Percentiles rank a stretch among this genome's conserved stretches.
Evolutionary conservation across 2,329 filamentous ascomycete genomes (phyloP).

Genomic region (Thelonectria rubi): DNA sequence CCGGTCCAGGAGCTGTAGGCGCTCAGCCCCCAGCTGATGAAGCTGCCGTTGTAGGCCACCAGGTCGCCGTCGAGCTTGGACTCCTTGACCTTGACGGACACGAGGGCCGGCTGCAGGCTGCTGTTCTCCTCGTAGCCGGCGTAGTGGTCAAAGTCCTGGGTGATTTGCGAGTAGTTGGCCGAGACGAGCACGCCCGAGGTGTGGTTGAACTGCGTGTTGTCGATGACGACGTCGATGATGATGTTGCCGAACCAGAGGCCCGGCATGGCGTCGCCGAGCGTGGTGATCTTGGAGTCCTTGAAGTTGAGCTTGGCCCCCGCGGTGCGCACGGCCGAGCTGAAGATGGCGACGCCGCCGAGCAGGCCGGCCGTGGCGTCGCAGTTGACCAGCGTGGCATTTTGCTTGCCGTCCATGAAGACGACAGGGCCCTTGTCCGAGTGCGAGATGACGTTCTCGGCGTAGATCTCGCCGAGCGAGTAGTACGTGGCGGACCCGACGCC

Average conservation of each 20-base stretch:
- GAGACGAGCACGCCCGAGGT: slow-evolving; percentile 18
- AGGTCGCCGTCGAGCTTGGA: slow-evolving; percentile 11
- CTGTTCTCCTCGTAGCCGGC: slow-evolving; percentile 22
- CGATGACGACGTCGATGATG: slow-evolving; percentile 13
- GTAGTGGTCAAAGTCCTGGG: slow-evolving; percentile 21
- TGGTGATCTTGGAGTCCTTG: slow-evolving; percentile 23
- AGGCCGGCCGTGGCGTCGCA: slow-evolving; percentile 21
- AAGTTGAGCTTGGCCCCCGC: slow-evolving; percentile 12
- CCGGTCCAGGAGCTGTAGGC: slow-evolving; percentile 21
- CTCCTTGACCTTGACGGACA: slow-evolving; percentile 16
- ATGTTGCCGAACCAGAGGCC: slow-evolving; percentile 22
- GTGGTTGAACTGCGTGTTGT: slow-evolving; percentile 20
- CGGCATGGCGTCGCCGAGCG: slow-evolving; percentile 11
- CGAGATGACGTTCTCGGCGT: slow-evolving; percentile 24
- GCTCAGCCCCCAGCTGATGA: slow-evolving; percentile 13
- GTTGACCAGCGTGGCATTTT: slow-evolving; percentile 20
- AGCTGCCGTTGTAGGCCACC: slow-evolving; percentile 22
- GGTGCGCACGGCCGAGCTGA: slow-evolving; percentile 11
- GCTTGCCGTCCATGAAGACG: slow-evolving; percentile 17
- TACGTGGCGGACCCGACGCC: slow-evolving; percentile 21
- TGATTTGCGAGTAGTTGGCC: slow-evolving; percentile 21
- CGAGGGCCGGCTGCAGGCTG: slow-evolving; percentile 14
- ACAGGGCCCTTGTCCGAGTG: slow-evolving; percentile 17
- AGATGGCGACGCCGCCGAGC: slow-evolving; percentile 22
- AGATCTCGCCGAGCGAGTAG: slow-evolving; percentile 20